phyloP scores from a whole-genome alignment of 352 stramenopile genomes.

The Pythium guiyangense region DNA sequence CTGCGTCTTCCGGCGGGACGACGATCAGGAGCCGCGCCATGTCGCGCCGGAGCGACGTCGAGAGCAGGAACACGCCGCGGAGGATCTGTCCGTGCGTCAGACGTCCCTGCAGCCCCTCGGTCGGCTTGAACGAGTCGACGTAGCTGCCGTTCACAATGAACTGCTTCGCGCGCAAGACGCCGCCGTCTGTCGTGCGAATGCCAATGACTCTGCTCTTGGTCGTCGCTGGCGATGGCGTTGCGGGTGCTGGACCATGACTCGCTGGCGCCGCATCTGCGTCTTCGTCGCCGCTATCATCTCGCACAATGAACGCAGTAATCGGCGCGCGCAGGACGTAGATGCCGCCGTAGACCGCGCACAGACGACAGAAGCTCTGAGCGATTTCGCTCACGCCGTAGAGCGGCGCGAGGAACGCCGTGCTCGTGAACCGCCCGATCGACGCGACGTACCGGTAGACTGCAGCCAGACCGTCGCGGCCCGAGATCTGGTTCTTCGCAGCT shows the following conservation, averaged over 20 bases:
- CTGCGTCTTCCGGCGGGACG: constrained; percentile 51
- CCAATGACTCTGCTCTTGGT: constrained; percentile 28
- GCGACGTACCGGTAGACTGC: constrained; percentile 60
- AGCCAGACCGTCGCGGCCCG: constrained; percentile 37
- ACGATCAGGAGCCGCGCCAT: constrained; percentile 61
- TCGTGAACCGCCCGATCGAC: constrained; percentile 83
- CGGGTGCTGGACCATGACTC: no score
- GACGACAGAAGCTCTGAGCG: constrained; percentile 83
- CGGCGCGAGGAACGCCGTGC: constrained; percentile 78
- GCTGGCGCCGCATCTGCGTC: no score
- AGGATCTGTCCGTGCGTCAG: constrained; percentile 33
- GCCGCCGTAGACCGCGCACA: constrained; percentile 83
- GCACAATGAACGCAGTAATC: constrained; percentile 41
- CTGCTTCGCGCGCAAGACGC: constrained; percentile 38
- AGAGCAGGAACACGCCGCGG: constrained; percentile 55
- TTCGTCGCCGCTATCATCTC: constrained; percentile 21
- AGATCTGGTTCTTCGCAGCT: constrained; percentile 40
- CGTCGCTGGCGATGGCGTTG: no score
- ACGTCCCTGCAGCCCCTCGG: neutral
- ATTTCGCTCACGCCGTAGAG: constrained; percentile 86
- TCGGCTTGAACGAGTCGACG: constrained; percentile 16
- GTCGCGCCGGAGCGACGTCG: constrained; percentile 25
- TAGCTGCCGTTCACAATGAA: constrained; percentile 64
- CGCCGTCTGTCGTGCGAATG: constrained; percentile 35
- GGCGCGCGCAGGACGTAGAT: constrained; percentile 81